Base-by-base conservation (phyloP, 2,329 filamentous ascomycete species). In the Calonectria hawksworthii region DNA sequence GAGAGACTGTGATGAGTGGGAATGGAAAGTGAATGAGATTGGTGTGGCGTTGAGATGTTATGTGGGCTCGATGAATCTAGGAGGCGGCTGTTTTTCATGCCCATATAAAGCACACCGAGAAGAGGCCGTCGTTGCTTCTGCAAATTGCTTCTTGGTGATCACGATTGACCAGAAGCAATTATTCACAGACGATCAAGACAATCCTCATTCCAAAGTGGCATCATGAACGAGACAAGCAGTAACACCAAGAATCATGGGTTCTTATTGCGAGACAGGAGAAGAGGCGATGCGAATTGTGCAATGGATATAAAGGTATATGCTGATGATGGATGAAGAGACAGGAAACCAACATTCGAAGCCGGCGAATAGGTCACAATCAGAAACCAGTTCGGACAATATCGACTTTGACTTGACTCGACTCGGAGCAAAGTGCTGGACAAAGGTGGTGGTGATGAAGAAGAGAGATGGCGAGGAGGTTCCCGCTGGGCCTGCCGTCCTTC, bases 331-430 rank as follows among this genome's bases (percentile, higher is more conserved):
- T 26, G 32, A 61, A 41, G 51, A 44, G 56, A 26, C 47, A 73
- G 67, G 36, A 56, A 52, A 80, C 78, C 73, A 75, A 80, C 78
- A 78, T 72, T 74, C 63, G 69, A 72, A 51, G 63, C 63, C 63
- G 72, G 52, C 73, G 74, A 73, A 72, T 30, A 68, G 28, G 67
- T 78, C 76, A 70, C 44, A 36, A 47, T 68, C 52, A 61, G 72
- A 73, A 52, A 63, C 59, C 56, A 69, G 68, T 44, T 50, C 69
- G 73, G 70, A 64, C 70, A 68, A 52, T 50, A 44, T 72, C 50
- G 54, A 38, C 50, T 38, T 38, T 41, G 67, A 51, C 16, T 61
- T 72, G 65, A 51, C 56, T 75, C 75, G n/a, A 56, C 44, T 77
- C 28, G 65, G 41, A 70, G 70, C 61, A 26, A 47, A 47, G 14